Base-by-base conservation (phyloP, 345 rosid species). In the Populus tremula region DNA sequence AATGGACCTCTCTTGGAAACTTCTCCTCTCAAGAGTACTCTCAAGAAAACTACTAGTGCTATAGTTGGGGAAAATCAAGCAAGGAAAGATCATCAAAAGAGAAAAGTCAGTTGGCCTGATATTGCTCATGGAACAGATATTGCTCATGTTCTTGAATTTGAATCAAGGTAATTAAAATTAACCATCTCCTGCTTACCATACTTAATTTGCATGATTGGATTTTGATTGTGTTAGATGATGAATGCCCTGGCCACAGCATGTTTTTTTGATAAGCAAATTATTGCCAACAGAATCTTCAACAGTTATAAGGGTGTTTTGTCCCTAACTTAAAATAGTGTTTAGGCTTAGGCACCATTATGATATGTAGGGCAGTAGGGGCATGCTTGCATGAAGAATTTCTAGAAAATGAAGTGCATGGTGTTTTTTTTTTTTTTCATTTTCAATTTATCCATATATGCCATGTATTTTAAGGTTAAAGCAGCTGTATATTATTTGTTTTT, bases 81-180 rank as follows among this genome's bases (percentile, higher is more conserved):
- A 43, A 78, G 73, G n/a, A 18, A 63, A 49, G 87, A 87, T 11
- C 72, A 43, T 21, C 72, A 41, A 70, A 84, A 72, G 83, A 91
- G 89, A 86, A 91, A 87, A 86, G 97, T 92, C 8, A 90, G 83
- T 71, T 92, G 97, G 97, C 87, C 91, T 38, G 95, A 92, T 86
- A n/a, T 9, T 56, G 92, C 90, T 59, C 88, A 87, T 27, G 97
- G 97, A 67, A 85, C 82, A 77, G 97, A 92, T 83, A 91, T 91
- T 81, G 92, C 92, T 69, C 92, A 87, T 82, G 87, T 91, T 87
- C 89, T 79, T 39, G 97, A 91, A 80, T 92, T 92, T 68, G 89
- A 91, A 75, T 88, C 88, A 2, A 88, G 95, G 93, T 92, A 88
- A 41, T 41, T 41, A 10, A 70, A 17, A 0, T 43, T 8, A 65